phyloP scores from a whole-genome alignment of 2,329 filamentous ascomycete species.

The Sclerotinia spermophila region DNA sequence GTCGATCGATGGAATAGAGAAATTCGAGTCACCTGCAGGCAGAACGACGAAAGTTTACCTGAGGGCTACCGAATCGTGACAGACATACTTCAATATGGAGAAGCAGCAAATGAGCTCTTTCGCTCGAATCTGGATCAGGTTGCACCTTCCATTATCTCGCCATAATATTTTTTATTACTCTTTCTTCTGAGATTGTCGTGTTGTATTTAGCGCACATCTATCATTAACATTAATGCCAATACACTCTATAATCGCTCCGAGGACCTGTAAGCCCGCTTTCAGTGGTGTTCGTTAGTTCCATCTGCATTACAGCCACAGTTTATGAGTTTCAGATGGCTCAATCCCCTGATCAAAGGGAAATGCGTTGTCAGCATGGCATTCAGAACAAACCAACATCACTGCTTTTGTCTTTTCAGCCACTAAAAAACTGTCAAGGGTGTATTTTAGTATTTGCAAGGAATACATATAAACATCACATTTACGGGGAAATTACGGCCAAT shows the following conservation, averaged over 20 bases:
- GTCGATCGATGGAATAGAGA: slow-evolving; percentile 22
- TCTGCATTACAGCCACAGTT: too few species aligned
- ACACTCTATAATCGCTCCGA: neutral
- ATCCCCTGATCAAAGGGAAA: neutral
- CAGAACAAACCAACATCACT: neutral
- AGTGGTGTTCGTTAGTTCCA: neutral
- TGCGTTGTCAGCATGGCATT: neutral
- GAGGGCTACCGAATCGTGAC: slow-evolving; percentile 3
- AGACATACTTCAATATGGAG: slow-evolving; percentile 6
- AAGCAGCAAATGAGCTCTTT: neutral
- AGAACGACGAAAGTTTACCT: slow-evolving; percentile 12
- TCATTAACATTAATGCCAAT: neutral
- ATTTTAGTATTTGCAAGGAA: neutral
- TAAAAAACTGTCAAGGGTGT: neutral
- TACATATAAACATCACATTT: neutral
- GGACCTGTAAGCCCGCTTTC: neutral
- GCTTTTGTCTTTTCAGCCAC: neutral
- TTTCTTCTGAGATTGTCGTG: neutral
- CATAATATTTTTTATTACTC: neutral
- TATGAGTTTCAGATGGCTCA: neutral
- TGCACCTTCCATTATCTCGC: neutral
- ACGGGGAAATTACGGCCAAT: neutral
- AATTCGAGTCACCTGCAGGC: slow-evolving; percentile 22
- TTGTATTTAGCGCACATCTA: neutral
- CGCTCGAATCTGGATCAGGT: neutral